Base-by-base conservation (phyloP, 2,329 filamentous ascomycete species). In the Penicillium sp. region DNA sequence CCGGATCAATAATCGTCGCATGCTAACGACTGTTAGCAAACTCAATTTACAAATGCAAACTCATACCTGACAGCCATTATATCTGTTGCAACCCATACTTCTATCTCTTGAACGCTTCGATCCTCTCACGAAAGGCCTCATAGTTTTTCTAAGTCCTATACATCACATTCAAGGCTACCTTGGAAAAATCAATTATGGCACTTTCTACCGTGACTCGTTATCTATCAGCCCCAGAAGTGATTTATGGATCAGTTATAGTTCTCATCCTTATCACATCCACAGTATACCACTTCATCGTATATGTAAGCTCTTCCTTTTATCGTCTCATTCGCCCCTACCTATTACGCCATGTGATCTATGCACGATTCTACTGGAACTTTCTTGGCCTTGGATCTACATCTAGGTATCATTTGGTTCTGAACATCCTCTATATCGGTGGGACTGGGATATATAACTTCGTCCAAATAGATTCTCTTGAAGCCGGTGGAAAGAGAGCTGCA, bases 241-340 rank as follows among this genome's bases (percentile, higher is more conserved):
- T 54, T 26, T 54, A 54, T 25, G 22, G 33, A n/a, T 25, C 20
- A 27, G 12, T 46, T 26, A 8, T 54, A 41, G 14, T n/a, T 15
- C n/a, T 49, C 2, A 7, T 44, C 9, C n/a, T 44, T 9, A 4
- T 49, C 5, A 7, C 15, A 18, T 31, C 35, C 2, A 14, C 49
- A 15, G 8, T 45, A 18, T 54, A 35, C 37, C n/a, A 37, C 26
- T 42, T 44, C 25, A 23, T 29, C 14, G 22, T 23, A n/a, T 23
- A 14, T 18, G 62, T n/a, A 50, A 68, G 14, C 57, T 67, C 43
- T 26, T 67, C 3, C 29, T 53, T 27, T 44, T 66, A 52, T 41
- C 64, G 27, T 49, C 25, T n/a, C 61, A n/a, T 57, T 59, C 35
- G 54, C 50, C 54, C 45, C 12, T 55, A 52, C 12, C 8, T 55